Evolutionary conservation across 441 rosid species (phyloP), one percentile per base, ranked within the genome.

Genomic region (Brassica balearica): DNA sequence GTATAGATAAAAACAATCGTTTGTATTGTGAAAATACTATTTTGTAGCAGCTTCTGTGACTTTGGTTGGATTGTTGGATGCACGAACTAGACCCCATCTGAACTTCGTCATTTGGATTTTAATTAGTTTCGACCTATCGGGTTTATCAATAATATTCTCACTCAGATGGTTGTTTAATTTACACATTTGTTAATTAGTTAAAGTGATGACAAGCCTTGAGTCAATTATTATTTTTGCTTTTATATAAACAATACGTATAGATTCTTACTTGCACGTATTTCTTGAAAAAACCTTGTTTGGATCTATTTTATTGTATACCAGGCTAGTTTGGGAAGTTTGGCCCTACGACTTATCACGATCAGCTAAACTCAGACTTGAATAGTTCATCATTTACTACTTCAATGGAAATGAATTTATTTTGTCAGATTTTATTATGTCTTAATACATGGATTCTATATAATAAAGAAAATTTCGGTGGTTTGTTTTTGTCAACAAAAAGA

Each of bases 251-350:
- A 32, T 36, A 22, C 14, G 58, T 63, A 7, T 77, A 55, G 71
- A 70, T 70, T 70, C 60, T 64, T 65, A 71, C 60, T 64, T 77
- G 80, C 75, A 77, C 80, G 75, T 72, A 78, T 48, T 66, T 22
- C 77, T 61, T 60, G 9, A 63, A 65, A 65, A 56, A 1, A 1
- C n/a, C 9, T 77, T 77, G 59, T 17, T 65, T 65, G 10, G 0
- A 43, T 65, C 61, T 65, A 65, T 48, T 55, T 58, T 77, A 41
- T 77, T 58, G 76, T 29, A 58, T 12, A 61, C 46, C 17, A 69
- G 20, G 53, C 68, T 65, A 65, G 19, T 71, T 65, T 72, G 62
- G 36, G 68, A 72, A 65, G 55, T 58, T 43, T 5, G 10, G 69
- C 8, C 63, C 20, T 22, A 63, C 32, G 70, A 63, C 75, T 63